phyloP scores from a whole-genome alignment of 2,329 filamentous ascomycete genomes.

The Leptographium flavum region DNA sequence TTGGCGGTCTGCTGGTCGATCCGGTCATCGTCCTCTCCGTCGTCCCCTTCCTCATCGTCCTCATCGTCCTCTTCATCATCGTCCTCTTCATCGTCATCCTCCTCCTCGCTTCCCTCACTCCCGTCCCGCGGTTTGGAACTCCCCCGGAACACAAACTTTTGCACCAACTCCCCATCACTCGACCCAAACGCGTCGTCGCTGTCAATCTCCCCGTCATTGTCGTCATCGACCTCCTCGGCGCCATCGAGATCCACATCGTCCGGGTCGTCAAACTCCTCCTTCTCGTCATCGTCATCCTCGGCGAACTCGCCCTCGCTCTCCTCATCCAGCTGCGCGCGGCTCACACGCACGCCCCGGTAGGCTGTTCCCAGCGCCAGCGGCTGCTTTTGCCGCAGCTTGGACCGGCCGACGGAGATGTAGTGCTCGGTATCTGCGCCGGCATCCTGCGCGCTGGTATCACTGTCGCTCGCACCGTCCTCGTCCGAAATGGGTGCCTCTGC shows the following conservation, averaged over 20 bases:
- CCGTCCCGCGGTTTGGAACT: constrained; percentile 36
- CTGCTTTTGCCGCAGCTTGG: constrained; percentile 64
- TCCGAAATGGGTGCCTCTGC: constrained; percentile 40
- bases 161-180: constrained; percentile 73
- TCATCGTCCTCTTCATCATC: constrained; percentile 23
- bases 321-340: constrained; percentile 49
- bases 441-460: constrained; percentile 30
- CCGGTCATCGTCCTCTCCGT: constrained; percentile 20
- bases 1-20: constrained; percentile 17
- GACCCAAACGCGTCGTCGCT: constrained; percentile 62
- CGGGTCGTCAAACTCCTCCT: constrained; percentile 36
- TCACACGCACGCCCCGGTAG: constrained; percentile 67
- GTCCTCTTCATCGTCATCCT: constrained; percentile 33
- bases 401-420: constrained; percentile 72
- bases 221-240: constrained; percentile 34
- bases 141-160: constrained; percentile 52
- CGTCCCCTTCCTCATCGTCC: constrained; percentile 19
- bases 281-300: constrained; percentile 25
- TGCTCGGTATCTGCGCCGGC: constrained; percentile 63
- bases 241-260: constrained; percentile 38
- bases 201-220: constrained; percentile 45
- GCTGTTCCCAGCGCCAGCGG: constrained; percentile 56
- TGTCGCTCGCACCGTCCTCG: constrained; percentile 40
- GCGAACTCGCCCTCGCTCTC: constrained; percentile 40
- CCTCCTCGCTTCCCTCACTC: constrained; percentile 20